Conservation (phyloP, 192 early-diverging fungal genomes). For the Chytriomyces sp. region DNA sequence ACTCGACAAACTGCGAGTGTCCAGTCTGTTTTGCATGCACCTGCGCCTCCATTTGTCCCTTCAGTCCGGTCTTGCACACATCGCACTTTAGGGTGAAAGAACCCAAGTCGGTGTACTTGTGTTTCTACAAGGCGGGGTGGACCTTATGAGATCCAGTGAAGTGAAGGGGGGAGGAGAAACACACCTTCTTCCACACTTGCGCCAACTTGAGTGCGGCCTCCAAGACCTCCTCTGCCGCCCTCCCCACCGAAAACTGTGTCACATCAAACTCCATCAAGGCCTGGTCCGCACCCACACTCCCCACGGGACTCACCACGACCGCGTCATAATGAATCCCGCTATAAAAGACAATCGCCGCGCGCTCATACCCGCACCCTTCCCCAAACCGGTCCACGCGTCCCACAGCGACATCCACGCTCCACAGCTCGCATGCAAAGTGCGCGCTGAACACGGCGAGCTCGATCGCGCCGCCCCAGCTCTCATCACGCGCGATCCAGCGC, state of each 20-base stretch:
- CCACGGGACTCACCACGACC: constrained; percentile 62
- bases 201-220: constrained; percentile 45
- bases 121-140: constrained; percentile 42
- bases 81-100: constrained; percentile 72
- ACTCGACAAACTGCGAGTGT: constrained; percentile 49
- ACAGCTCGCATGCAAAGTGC: constrained; percentile 65
- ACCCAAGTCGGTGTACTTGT: constrained; percentile 74
- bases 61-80: constrained; percentile 53
- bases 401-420: constrained; percentile 72
- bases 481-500: constrained; percentile 64
- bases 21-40: constrained; percentile 60
- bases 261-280: constrained; percentile 70
- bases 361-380: constrained; percentile 33
- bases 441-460: constrained; percentile 77
- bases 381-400: constrained; percentile 75
- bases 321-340: constrained; percentile 79
- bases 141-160: background rate
- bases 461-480: constrained; percentile 85
- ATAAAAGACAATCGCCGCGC: constrained; percentile 29
- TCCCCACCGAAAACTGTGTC: constrained; percentile 56
- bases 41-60: constrained; percentile 66
- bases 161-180: no score
- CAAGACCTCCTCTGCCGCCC: constrained; percentile 31
- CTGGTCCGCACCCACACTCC: background rate
- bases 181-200: constrained; percentile 44